phyloP scores from a whole-genome alignment of 768 basidiomycete species.

The Scleroderma bovista region DNA sequence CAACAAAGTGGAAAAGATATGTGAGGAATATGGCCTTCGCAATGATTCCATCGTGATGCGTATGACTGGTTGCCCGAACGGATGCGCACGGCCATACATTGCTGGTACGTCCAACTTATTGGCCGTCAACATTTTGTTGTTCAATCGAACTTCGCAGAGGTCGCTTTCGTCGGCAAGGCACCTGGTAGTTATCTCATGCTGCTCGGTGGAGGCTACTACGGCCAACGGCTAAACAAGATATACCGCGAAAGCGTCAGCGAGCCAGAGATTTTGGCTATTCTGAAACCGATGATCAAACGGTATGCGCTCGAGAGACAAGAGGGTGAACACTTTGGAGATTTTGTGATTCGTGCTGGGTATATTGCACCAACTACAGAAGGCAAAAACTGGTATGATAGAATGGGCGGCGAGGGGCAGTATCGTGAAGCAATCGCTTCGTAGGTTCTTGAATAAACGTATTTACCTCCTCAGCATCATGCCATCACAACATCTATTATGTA shows the following conservation, averaged over 20 bases:
- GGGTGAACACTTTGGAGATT: constrained; percentile 94
- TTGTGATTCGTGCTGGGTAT: constrained; percentile 86
- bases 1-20: constrained; percentile 92
- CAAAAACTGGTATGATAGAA: constrained; percentile 78
- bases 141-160: constrained; percentile 44
- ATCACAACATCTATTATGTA: no score
- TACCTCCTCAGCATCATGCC: no score
- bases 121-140: background rate
- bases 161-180: constrained; percentile 96
- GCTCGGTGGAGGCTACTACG: constrained; percentile 92
- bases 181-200: constrained; percentile 91
- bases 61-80: constrained; percentile 97
- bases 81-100: constrained; percentile 89
- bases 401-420: constrained; percentile 72
- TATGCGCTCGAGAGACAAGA: constrained; percentile 84
- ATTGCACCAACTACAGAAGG: constrained; percentile 83
- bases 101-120: constrained; percentile 49
- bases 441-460: background rate
- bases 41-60: constrained; percentile 97
- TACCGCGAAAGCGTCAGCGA: constrained; percentile 89
- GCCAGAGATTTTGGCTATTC: constrained; percentile 85
- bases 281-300: constrained; percentile 89
- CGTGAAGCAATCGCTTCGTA: constrained; percentile 25
- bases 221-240: constrained; percentile 93
- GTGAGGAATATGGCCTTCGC: constrained; percentile 87